phyloP scores from a whole-genome alignment of 345 rosid species.

The Acer negundo region DNA sequence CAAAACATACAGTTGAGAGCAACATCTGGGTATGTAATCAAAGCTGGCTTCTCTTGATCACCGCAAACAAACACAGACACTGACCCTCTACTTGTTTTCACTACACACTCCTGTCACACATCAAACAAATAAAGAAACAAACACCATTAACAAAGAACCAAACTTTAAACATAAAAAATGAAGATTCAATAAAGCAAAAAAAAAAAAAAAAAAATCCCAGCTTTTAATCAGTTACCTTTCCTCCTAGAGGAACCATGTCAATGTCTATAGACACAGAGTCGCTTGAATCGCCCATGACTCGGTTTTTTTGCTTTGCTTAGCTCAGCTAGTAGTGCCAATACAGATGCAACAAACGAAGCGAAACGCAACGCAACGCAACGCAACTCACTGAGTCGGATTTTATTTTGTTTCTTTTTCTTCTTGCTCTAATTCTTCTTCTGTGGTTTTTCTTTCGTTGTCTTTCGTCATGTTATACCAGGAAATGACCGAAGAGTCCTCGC shows the following conservation, averaged over 20 bases:
- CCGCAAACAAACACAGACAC: constrained; percentile 75
- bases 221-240: constrained; percentile 38
- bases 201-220: no score
- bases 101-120: constrained; percentile 58
- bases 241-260: constrained; percentile 47
- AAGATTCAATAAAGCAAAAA: background rate
- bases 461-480: background rate
- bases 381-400: constrained; percentile 36
- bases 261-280: constrained; percentile 53
- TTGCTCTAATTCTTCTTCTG: background rate
- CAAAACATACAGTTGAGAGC: constrained; percentile 70
- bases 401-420: background rate
- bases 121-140: background rate
- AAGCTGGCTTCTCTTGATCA: constrained; percentile 80
- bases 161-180: background rate
- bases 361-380: no score
- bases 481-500: constrained; percentile 24
- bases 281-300: constrained; percentile 51
- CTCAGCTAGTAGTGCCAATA: constrained; percentile 26
- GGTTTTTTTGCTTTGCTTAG: constrained; percentile 18
- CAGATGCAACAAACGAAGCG: background rate
- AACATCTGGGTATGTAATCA: constrained; percentile 86
- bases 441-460: background rate
- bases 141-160: background rate
- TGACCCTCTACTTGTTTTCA: constrained; percentile 74